Conservation (phyloP, 169 alveolate species). For the Plasmodium falciparum region DNA sequence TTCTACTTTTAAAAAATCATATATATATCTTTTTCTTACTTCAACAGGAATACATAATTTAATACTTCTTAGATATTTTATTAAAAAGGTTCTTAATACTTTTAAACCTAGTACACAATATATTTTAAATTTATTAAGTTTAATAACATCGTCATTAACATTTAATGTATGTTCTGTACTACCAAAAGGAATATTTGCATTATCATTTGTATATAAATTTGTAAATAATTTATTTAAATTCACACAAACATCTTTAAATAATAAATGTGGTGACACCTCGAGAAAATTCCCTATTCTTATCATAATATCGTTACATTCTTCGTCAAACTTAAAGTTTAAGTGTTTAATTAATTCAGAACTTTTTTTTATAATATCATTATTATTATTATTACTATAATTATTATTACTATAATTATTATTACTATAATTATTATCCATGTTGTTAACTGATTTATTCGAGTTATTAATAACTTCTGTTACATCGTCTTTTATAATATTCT, state of each 20-base stretch:
- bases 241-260: conserved; percentile 70
- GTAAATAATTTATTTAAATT: conserved; percentile 56
- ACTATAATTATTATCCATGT: too few species aligned
- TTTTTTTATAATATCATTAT: not conserved
- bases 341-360: conserved; percentile 37
- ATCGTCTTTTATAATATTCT: too few species aligned
- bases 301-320: conserved; percentile 70
- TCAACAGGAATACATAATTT: conserved; percentile 82
- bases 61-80: conserved; percentile 63
- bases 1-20: conserved; percentile 77
- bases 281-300: conserved; percentile 57
- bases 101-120: conserved; percentile 68
- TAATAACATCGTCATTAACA: conserved; percentile 37
- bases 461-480: too few species aligned
- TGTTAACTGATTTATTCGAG: too few species aligned
- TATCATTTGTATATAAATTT: conserved; percentile 55
- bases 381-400: not conserved
- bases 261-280: conserved; percentile 56
- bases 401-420: not conserved
- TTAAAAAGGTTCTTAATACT: conserved; percentile 28
- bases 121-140: conserved; percentile 63
- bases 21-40: conserved; percentile 78
- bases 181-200: conserved; percentile 55
- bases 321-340: conserved; percentile 39
- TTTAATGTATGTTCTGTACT: conserved; percentile 57